Evolutionary conservation across 1,139 yeast genomes (phyloP), one percentile per base, ranked within the genome.

Genomic region (Candida albicans): DNA sequence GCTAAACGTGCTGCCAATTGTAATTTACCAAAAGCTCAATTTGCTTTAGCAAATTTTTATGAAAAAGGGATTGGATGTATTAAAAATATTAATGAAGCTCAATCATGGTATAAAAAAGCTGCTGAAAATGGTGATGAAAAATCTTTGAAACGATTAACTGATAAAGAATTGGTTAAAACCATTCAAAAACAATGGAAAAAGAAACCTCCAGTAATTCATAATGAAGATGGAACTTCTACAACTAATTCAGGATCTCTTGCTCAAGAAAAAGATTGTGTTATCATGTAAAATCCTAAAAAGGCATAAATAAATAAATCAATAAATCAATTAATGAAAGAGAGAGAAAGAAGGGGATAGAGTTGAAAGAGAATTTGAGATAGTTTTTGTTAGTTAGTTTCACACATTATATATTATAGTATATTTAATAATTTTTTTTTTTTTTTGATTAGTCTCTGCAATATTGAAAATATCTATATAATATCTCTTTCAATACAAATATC

Each of bases 21-120:
- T 39, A 87, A 87, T 15, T 73, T 78, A 26, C 77, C 90, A 15
- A 89, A 88, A 62, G 98, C 96, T 1, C 96, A 90, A 72, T 84
- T 80, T 62, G 88, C 96, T 0, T 71, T 89, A 37, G 96, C 93
- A 18, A 86, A 86, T 59, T 90, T 91, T 57, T 81, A 81, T 58
- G 96, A 89, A 50, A 79, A 83, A 59, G 98, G 98, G 1, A 81
- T 89, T 52, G 99, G 99, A 2, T 84, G 96, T 59, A 81, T 77
- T 29, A 68, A 73, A 36, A 79, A 87, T 59, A 49, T 65, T 8
- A 61, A 64, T 7, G 80, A 75, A 55, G 86, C 96, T 0, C 81
- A 82, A 57, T 65, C 67, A 37, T 91, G 96, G 96, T 87, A 84
- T 58, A 70, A 72, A 38, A 75, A 71, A 52, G 96, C 96, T 0